phyloP scores from a whole-genome alignment of 192 early-diverging fungal genomes.

The Diversispora eburnea region DNA sequence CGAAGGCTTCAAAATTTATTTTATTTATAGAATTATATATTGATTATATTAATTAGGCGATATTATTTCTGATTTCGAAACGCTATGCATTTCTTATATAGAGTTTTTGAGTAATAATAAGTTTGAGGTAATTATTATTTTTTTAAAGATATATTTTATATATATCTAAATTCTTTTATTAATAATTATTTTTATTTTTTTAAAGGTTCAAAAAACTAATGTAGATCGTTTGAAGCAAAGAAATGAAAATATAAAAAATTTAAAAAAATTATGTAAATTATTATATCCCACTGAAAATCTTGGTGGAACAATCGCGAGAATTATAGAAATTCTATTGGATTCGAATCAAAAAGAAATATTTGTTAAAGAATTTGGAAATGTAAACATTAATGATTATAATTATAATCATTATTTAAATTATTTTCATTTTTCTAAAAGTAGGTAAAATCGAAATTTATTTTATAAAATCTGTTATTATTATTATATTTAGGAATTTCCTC shows the following conservation, averaged over 20 bases:
- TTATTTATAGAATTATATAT: too few relatives aligned
- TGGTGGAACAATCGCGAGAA: background rate
- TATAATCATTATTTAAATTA: too few relatives aligned
- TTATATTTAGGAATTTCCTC: conserved; percentile 18
- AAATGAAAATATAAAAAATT: background rate
- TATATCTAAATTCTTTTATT: background rate
- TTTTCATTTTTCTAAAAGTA: too few relatives aligned
- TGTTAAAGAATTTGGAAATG: background rate
- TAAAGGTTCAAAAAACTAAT: background rate
- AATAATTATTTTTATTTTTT: background rate
- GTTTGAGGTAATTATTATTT: background rate
- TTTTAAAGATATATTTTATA: background rate
- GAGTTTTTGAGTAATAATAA: background rate
- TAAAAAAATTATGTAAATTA: conserved; percentile 15
- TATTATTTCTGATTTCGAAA: conserved; percentile 1
- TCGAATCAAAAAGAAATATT: conserved; percentile 5
- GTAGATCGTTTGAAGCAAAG: too few relatives aligned
- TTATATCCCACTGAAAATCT: conserved; percentile 13
- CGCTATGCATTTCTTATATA: conserved; percentile 1
- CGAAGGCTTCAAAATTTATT: too few relatives aligned
- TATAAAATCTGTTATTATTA: background rate
- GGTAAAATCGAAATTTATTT: background rate
- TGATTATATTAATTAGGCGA: background rate
- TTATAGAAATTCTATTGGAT: conserved; percentile 2
- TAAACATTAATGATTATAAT: background rate